A percentile compares a stretch with the other conserved stretches of the same genome.
Evolutionary conservation across 805 yeast genomes (phyloP).

Genomic region (Zygosaccharomyces bisporus): DNA sequence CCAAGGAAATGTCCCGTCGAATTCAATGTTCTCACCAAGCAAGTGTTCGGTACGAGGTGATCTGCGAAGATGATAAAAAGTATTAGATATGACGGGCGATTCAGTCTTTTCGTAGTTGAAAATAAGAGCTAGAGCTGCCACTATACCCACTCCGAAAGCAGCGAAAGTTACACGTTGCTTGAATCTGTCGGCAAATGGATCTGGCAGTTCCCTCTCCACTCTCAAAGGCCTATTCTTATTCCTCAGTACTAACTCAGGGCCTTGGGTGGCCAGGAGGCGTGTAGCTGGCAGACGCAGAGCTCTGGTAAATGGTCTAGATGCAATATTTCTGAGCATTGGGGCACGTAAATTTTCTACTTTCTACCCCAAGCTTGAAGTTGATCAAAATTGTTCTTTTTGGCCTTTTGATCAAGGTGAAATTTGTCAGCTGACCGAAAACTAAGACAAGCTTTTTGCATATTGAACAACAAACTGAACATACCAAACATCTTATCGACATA

Average conservation of each 20-base stretch:
- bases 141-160: constrained; percentile 51
- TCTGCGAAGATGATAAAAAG: constrained; percentile 80
- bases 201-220: constrained; percentile 78
- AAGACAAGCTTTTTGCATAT: background rate
- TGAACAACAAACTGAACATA: background rate
- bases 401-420: background rate
- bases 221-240: constrained; percentile 46
- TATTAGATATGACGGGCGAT: constrained; percentile 83
- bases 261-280: constrained; percentile 13
- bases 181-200: constrained; percentile 57
- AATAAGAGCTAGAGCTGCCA: constrained; percentile 55
- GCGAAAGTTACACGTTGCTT: constrained; percentile 53
- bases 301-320: constrained; percentile 3
- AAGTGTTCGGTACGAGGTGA: constrained; percentile 56
- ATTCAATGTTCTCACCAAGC: constrained; percentile 74
- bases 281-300: constrained; percentile 8
- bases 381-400: background rate
- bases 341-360: background rate
- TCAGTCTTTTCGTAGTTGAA: constrained; percentile 91
- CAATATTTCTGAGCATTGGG: constrained; percentile 11
- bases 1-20: constrained; percentile 75
- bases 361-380: background rate
- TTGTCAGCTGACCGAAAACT: constrained; percentile 5
- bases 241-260: constrained; percentile 19
- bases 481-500: background rate